Evolutionary conservation across 192 early-diverging fungal species (phyloP), one percentile per base, ranked within the genome.

Genomic region (Podila clonocystis): DNA sequence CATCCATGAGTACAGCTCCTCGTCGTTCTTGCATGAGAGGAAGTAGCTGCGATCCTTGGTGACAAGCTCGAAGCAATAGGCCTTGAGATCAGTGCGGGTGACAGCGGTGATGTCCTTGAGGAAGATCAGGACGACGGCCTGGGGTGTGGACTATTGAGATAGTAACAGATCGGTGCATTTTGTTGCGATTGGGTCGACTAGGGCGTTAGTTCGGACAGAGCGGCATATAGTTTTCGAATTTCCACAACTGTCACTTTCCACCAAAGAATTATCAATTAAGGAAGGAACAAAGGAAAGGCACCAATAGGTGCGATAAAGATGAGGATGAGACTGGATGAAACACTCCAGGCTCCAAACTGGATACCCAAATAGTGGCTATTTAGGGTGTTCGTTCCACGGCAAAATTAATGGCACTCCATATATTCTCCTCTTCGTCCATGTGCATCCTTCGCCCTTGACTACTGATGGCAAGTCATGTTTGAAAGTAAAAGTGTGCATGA

Each of bases 1-100:
- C 90, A 98, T 95, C 98, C 98, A 99, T 57, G 92, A 92, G 82
- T 99, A 99, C 33, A 99, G 87, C 78, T 99, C 97, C 77, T 97
- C 95, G 82, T 99, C 98, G 74, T 90, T 96, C 77, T 93, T 95
- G 82, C 95, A 97, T 12, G 95, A 91, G 33, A 99, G 85, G 79
- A 91, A 97, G 82, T 96, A 98, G 50, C 92, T 94, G 85, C 96
- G 94, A 49, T 98, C 97, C 84, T 95, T 97, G 45, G 97, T 96
- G 45, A 90, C 89, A 60, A 99, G 90, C 73, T 97, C 96, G 74
- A 99, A 96, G 75, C 95, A 98, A 84, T 96, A 98, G 48, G 91
- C 88, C 79, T 97, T 98, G 55, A 94, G 80, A 65, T 98, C 95
- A 19, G 94, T 94, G 55, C 98, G 90, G 49, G 90, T 90, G 28